Evolutionary conservation across 129 eudicot species (phyloP).

Genomic region (Centella asiatica): DNA sequence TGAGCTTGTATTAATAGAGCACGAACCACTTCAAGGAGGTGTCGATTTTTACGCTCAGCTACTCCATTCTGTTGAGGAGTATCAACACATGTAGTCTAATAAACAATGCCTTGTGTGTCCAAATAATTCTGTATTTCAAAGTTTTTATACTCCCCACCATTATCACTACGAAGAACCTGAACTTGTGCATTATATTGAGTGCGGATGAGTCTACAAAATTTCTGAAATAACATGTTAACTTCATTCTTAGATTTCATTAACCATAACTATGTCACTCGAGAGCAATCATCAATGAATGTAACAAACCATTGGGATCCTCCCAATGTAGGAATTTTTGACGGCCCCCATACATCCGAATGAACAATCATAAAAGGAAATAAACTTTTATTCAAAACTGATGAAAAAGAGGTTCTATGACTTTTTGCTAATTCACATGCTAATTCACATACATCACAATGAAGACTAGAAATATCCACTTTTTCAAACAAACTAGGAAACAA

Average conservation of each 20-base stretch:
- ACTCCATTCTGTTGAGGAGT: constrained; percentile 1
- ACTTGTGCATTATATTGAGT: background rate
- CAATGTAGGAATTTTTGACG: background rate
- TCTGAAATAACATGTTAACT: background rate
- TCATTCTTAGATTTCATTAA: background rate
- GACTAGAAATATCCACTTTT: background rate
- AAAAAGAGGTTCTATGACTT: background rate
- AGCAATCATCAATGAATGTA: background rate
- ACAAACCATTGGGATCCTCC: constrained; percentile 2
- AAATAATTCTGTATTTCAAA: background rate
- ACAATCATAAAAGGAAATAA: background rate
- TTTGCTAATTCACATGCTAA: too few species aligned
- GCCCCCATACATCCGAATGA: constrained; percentile 2
- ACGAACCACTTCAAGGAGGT: background rate
- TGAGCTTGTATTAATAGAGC: background rate
- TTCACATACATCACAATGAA: background rate
- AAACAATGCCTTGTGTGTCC: background rate
- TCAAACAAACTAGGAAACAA: background rate
- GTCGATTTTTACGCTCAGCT: background rate
- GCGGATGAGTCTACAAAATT: too few species aligned
- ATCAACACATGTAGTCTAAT: background rate
- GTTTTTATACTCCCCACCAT: background rate
- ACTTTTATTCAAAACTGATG: background rate
- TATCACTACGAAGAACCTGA: background rate
- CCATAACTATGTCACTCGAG: background rate